Percentiles rank a stretch among this genome's conserved stretches.
Conservation (phyloP, 2,329 filamentous ascomycete genomes). For the Teratosphaeria zuluensis region DNA sequence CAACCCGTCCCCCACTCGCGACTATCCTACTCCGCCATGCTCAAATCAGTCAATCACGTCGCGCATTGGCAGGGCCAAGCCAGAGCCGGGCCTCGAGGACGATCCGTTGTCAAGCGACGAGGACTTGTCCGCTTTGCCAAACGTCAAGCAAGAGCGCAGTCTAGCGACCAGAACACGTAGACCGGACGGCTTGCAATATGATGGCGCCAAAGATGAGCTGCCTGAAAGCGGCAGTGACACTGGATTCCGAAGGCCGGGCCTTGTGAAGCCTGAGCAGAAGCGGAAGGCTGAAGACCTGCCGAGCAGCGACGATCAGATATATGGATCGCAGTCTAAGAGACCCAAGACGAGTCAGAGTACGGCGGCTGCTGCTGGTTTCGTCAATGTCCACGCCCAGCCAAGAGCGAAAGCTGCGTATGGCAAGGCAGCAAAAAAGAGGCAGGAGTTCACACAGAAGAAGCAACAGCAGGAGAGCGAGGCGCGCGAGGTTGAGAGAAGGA, state of each 20-base stretch:
- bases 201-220: conserved; percentile 3
- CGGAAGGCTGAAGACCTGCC: not conserved
- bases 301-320: conserved; percentile 9
- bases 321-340: conserved; percentile 7
- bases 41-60: not conserved
- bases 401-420: not conserved
- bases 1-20: not conserved
- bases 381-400: conserved; percentile 7
- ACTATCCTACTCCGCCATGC: conserved; percentile 3
- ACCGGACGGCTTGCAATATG: not conserved
- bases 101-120: conserved; percentile 10
- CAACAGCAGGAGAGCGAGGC: not conserved
- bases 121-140: not conserved
- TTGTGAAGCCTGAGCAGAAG: not conserved
- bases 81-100: conserved; percentile 3
- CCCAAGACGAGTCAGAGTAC: conserved; percentile 5
- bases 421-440: not conserved
- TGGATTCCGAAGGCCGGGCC: not conserved
- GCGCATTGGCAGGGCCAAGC: not conserved
- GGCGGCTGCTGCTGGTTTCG: not conserved
- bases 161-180: not conserved
- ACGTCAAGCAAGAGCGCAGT: not conserved
- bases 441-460: conserved; percentile 2
- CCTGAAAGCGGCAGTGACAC: not conserved
- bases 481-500: not conserved